phyloP scores from a whole-genome alignment of 2,329 filamentous ascomycete species.

The Fusarium nisikadoi region DNA sequence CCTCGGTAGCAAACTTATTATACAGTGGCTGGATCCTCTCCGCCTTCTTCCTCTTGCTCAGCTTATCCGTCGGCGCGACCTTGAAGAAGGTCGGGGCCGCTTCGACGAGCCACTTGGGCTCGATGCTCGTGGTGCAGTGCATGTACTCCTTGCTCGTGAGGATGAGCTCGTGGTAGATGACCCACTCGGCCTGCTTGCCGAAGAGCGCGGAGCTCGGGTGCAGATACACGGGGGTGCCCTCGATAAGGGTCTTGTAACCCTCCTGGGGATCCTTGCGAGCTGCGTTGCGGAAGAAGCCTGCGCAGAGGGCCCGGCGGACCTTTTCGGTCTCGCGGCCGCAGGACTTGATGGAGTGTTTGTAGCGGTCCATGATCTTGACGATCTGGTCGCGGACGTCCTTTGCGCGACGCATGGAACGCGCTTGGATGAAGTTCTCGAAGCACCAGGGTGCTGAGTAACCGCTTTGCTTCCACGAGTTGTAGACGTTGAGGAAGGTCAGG shows the following conservation, averaged over 20 bases:
- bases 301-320: conserved; percentile 88
- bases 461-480: conserved; percentile 93
- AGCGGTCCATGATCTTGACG: conserved; percentile 91
- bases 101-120: conserved; percentile 93
- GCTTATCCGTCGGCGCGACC: conserved; percentile 84
- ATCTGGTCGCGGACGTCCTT: conserved; percentile 94
- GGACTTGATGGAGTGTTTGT: conserved; percentile 82
- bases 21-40: conserved; percentile 96
- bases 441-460: conserved; percentile 91
- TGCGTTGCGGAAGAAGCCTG: conserved; percentile 94
- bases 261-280: conserved; percentile 96
- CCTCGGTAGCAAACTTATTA: conserved; percentile 90
- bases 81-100: conserved; percentile 99
- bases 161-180: conserved; percentile 91
- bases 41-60: conserved; percentile 92
- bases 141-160: conserved; percentile 98
- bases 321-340: conserved; percentile 89
- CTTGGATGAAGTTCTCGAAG: conserved; percentile 97
- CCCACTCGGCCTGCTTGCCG: conserved; percentile 95
- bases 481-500: conserved; percentile 93
- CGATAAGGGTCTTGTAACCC: conserved; percentile 96
- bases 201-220: conserved; percentile 93
- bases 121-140: conserved; percentile 92
- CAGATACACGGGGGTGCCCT: conserved; percentile 93
- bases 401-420: conserved; percentile 85